Conservation (phyloP, 2,329 filamentous ascomycete species). For the Thelonectria blattea region DNA sequence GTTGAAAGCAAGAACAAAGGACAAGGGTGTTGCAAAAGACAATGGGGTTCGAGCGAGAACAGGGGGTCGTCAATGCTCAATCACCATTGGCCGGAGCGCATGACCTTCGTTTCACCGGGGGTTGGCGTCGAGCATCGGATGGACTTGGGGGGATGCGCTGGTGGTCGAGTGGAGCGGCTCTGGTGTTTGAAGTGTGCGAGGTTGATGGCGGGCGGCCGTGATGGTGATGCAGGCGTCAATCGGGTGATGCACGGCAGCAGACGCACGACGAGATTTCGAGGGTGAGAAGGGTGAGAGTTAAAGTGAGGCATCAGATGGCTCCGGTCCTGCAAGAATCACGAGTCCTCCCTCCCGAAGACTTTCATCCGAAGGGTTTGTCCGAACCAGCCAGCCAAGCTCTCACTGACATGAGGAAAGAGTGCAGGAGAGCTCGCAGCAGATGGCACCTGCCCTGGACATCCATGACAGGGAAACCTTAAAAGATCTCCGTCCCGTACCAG, state of each 20-base stretch:
- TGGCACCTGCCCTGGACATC: background rate
- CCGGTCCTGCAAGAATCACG: too few relatives aligned
- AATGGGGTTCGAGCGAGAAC: background rate
- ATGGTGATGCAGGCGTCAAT: slow-evolving; percentile 1
- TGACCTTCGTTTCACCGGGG: slow-evolving; percentile 16
- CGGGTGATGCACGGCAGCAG: background rate
- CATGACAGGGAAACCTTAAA: background rate
- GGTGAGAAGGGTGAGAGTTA: background rate
- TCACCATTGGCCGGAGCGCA: slow-evolving; percentile 28
- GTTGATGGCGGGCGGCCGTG: slow-evolving; percentile 17
- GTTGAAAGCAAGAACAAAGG: background rate
- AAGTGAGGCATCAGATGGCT: background rate
- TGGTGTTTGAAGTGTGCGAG: slow-evolving; percentile 16
- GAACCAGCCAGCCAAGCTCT: too few relatives aligned
- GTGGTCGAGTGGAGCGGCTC: slow-evolving; percentile 3
- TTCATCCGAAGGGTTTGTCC: too few relatives aligned
- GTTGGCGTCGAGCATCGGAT: slow-evolving; percentile 5
- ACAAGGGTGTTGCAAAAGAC: too few relatives aligned
- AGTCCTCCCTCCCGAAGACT: too few relatives aligned
- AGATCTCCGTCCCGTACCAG: slow-evolving; percentile 9
- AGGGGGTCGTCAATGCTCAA: slow-evolving; percentile 10
- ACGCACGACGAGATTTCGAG: background rate
- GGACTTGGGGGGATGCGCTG: slow-evolving; percentile 9
- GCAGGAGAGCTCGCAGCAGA: background rate
- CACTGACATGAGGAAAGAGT: too few relatives aligned